A percentile compares a stretch with the other conserved stretches of the same genome.
These are phyloP conservation scores for Talaromyces borbonicus DNA, from an alignment of 495 filamentous ascomycete genomes.

Conservation along the genomic window DNA sequence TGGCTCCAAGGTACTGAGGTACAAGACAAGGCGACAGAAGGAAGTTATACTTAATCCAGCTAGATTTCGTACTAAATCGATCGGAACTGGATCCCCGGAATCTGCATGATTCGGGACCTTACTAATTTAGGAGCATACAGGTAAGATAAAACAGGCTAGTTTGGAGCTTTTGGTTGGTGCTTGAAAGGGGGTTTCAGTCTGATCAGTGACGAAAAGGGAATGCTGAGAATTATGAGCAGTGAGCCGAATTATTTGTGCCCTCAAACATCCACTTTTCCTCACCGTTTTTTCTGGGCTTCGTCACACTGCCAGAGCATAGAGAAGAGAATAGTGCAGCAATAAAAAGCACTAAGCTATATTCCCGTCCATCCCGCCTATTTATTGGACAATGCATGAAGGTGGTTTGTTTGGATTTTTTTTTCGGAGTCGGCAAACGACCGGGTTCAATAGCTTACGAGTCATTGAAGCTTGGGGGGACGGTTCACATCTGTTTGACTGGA, in stretches of 20 bases:
- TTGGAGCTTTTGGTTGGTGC: too few relatives aligned
- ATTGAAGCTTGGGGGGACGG: not conserved
- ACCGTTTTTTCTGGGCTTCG: slow-evolving; percentile 2
- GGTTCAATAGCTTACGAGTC: not conserved
- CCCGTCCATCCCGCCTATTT: too few relatives aligned
- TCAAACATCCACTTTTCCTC: slow-evolving; percentile 3
- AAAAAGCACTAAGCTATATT: too few relatives aligned
- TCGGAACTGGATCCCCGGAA: slow-evolving; percentile 8
- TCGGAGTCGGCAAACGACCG: not conserved
- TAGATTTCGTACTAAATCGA: not conserved
- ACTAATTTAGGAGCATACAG: too few relatives aligned
- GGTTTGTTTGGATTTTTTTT: not conserved
- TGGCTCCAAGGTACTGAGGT: not conserved
- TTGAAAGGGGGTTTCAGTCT: too few relatives aligned
- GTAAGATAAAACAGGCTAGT: too few relatives aligned
- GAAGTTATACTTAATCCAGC: not conserved
- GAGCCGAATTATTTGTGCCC: too few relatives aligned
- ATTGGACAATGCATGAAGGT: not conserved
- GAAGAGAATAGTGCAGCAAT: not conserved
- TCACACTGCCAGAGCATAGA: not conserved
- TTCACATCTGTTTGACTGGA: slow-evolving; percentile 1
- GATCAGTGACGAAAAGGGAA: too few relatives aligned
- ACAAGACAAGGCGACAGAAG: not conserved
- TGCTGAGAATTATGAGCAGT: too few relatives aligned
- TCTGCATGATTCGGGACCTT: too few relatives aligned